Percentiles rank a stretch among this genome's conserved stretches.
phyloP scores from a whole-genome alignment of 441 rosid genomes.

The Aleurites moluccanus region DNA sequence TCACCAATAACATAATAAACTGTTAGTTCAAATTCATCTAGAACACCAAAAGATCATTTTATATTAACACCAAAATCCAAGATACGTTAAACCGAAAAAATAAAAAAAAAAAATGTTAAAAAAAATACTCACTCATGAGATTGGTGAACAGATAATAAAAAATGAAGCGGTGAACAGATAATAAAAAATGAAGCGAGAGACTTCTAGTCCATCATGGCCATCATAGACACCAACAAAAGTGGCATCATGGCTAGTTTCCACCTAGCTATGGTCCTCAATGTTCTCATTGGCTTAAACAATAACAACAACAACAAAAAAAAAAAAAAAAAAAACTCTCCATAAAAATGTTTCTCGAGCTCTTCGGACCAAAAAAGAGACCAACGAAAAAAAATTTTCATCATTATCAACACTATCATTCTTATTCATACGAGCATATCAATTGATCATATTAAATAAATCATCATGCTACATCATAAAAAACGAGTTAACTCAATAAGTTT shows the following conservation, averaged over 20 bases:
- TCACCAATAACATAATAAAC: neutral
- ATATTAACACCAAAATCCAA: neutral
- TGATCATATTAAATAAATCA: too few relatives aligned
- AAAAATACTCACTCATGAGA: conserved; percentile 56
- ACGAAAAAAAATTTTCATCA: conserved; percentile 39
- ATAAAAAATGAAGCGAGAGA: conserved; percentile 68
- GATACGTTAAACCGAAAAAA: neutral
- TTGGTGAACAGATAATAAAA: too few relatives aligned
- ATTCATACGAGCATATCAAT: conserved; percentile 72
- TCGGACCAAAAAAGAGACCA: conserved; percentile 84
- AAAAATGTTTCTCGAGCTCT: conserved; percentile 62
- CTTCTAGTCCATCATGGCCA: conserved; percentile 96
- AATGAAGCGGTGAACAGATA: conserved; percentile 70
- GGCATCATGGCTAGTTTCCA: conserved; percentile 68
- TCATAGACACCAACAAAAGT: conserved; percentile 86
- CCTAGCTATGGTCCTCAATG: conserved; percentile 85
- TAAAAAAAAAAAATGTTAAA: neutral
- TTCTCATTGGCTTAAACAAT: conserved; percentile 84
- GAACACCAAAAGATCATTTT: neutral
- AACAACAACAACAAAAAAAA: conserved; percentile 74
- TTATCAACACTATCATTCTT: conserved; percentile 45
- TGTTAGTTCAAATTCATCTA: neutral
- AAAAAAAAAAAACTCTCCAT: too few relatives aligned
- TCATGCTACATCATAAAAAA: too few relatives aligned
- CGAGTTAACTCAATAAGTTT: too few relatives aligned